Percentiles rank a stretch among this genome's conserved stretches.
Conservation (phyloP, 2,329 filamentous ascomycete species). For the Penicillium sclerotigenum region DNA sequence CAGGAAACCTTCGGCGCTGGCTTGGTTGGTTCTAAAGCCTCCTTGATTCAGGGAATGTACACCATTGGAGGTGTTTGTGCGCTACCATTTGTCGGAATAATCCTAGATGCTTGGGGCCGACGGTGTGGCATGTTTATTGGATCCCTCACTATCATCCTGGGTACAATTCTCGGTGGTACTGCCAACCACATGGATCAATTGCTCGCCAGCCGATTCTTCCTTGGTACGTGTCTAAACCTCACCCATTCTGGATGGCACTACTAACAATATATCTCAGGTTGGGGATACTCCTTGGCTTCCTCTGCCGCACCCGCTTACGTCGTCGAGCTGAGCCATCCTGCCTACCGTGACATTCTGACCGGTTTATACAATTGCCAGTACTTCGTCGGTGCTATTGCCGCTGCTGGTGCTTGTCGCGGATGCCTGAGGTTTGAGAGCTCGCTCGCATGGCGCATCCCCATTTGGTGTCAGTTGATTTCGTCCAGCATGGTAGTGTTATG, state of each 20-base stretch:
- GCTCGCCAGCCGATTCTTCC: slow-evolving; percentile 55
- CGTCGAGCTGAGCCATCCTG: slow-evolving; percentile 62
- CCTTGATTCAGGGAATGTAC: slow-evolving; percentile 11
- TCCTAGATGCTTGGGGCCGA: slow-evolving; percentile 51
- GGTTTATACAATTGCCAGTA: slow-evolving; percentile 56
- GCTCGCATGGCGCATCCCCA: slow-evolving; percentile 58
- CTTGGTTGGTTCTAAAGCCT: slow-evolving; percentile 7
- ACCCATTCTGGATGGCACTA: not conserved
- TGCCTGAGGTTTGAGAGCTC: slow-evolving; percentile 35
- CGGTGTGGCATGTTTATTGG: slow-evolving; percentile 36
- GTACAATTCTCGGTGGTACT: slow-evolving; percentile 47
- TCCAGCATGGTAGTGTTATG: slow-evolving; percentile 49
- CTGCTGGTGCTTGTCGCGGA: slow-evolving; percentile 55
- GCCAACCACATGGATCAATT: slow-evolving; percentile 46
- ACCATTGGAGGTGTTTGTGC: slow-evolving; percentile 13
- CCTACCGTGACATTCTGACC: slow-evolving; percentile 59
- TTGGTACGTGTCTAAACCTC: slow-evolving; percentile 29
- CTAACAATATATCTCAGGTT: slow-evolving; percentile 29
- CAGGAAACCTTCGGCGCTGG: slow-evolving; percentile 4
- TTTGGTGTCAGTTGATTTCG: slow-evolving; percentile 51
- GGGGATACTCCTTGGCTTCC: slow-evolving; percentile 59
- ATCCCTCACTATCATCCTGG: slow-evolving; percentile 33
- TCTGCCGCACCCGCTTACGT: slow-evolving; percentile 62
- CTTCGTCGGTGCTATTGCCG: slow-evolving; percentile 53
- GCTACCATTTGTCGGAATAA: slow-evolving; percentile 43